Conservation (phyloP, 1,139 yeast species). For the Wickerhamomyces sp. region DNA sequence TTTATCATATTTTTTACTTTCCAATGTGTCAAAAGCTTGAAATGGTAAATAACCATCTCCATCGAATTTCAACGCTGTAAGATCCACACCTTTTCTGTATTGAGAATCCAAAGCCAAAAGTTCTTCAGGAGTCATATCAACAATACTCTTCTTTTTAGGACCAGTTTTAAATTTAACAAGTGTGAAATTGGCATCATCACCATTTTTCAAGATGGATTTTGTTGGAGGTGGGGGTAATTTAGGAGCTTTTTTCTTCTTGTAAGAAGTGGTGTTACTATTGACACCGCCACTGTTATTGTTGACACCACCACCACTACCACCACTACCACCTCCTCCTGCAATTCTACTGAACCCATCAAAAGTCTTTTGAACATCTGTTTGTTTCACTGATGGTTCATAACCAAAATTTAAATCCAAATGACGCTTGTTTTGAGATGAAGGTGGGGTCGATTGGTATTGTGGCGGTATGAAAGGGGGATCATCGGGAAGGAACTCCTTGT, state of each 20-base stretch:
- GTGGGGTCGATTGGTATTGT: conserved; percentile 12
- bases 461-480: conserved; percentile 22
- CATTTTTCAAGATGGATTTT: conserved; percentile 25
- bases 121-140: conserved; percentile 63
- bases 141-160: conserved; percentile 46
- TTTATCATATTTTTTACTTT: conserved; percentile 5
- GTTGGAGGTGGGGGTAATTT: conserved; percentile 32
- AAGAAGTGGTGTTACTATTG: background rate
- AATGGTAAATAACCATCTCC: conserved; percentile 21
- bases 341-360: conserved; percentile 15
- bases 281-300: conserved; percentile 3
- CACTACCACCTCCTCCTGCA: too few relatives aligned
- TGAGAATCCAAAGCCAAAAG: conserved; percentile 57
- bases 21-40: conserved; percentile 2
- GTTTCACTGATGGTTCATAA: conserved; percentile 8
- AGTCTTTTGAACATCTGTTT: conserved; percentile 12
- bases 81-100: conserved; percentile 30
- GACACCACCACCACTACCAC: too few relatives aligned
- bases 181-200: conserved; percentile 5
- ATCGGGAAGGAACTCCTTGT: conserved; percentile 12
- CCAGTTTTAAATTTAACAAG: conserved; percentile 11
- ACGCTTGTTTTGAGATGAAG: background rate
- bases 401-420: conserved; percentile 18
- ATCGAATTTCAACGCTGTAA: conserved; percentile 25
- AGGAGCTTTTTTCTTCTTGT: conserved; percentile 12